Evolutionary conservation across 176 grass and related monocot species (phyloP).

Genomic region (Triticum aestivum): IWGSC_CS_RefSeq_v2.1 NC_057812.1:504505074-504505573

Average conservation of each 20-base stretch:
- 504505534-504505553: conserved; percentile 36
- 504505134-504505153: too few species aligned
- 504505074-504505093: too few species aligned
- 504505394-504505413: conserved; percentile 30
- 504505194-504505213: background rate
- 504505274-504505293: background rate
- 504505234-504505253: background rate
- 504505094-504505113: too few species aligned
- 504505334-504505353: background rate
- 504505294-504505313: background rate
- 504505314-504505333: background rate
- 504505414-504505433: conserved; percentile 48
- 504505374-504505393: conserved; percentile 3
- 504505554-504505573: conserved; percentile 48
- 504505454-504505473: conserved; percentile 33
- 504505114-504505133: too few species aligned
- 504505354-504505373: conserved; percentile 38
- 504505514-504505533: background rate
- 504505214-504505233: background rate
- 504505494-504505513: background rate
- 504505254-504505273: background rate
- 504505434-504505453: conserved; percentile 41
- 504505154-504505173: background rate
- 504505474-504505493: background rate
- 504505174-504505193: background rate